phyloP scores from a whole-genome alignment of 2,329 filamentous ascomycete genomes.

The Penicillium sp. region DNA sequence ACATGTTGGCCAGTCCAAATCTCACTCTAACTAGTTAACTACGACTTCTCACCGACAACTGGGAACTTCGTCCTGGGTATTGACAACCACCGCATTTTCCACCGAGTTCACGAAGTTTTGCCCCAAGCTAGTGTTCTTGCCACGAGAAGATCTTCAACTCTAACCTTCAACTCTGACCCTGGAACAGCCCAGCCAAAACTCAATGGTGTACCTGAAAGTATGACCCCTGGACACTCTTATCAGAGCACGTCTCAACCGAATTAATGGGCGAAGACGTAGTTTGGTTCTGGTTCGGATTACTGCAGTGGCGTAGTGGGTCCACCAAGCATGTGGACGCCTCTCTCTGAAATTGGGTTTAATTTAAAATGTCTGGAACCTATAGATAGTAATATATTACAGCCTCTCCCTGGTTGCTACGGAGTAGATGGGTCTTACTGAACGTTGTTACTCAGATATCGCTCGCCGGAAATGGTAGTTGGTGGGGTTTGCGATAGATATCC shows the following conservation, averaged over 20 bases:
- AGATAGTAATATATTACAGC: not conserved
- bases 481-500: not conserved
- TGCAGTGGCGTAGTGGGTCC: not conserved
- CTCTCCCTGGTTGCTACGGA: not conserved
- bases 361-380: not conserved
- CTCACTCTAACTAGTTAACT: no score
- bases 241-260: not conserved
- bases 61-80: no score
- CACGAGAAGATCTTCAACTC: not conserved
- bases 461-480: not conserved
- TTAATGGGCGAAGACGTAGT: not conserved
- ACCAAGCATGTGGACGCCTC: not conserved
- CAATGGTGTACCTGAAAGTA: not conserved
- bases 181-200: no score
- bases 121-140: not conserved
- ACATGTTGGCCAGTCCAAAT: constrained; percentile 2
- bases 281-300: not conserved
- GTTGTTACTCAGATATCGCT: not conserved
- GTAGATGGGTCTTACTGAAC: not conserved
- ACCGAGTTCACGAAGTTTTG: no score
- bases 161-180: not conserved
- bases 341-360: not conserved
- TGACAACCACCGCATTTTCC: no score
- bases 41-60: no score
- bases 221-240: not conserved